Percentiles rank a stretch among this genome's conserved stretches.
These are phyloP conservation scores for Alternaria dauci DNA, from an alignment of 2,329 filamentous ascomycete genomes.

Conservation along the genomic window DNA sequence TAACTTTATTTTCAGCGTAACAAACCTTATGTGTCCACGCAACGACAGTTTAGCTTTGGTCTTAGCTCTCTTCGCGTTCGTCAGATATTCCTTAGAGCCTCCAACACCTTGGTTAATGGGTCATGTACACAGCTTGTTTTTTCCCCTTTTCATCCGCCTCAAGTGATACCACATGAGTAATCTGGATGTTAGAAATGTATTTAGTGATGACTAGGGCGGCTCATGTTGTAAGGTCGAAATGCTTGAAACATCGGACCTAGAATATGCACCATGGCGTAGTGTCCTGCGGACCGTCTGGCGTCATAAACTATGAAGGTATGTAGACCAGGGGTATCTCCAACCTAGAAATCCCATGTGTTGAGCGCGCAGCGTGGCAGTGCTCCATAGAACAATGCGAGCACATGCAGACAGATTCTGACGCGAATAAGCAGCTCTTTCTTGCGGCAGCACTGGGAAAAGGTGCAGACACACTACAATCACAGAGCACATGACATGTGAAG, in stretches of 20 bases:
- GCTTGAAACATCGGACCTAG: neutral
- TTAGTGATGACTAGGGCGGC: neutral
- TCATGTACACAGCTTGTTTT: neutral
- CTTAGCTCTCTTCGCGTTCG: neutral
- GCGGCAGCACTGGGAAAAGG: neutral
- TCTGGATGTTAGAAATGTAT: neutral
- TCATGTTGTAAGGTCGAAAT: neutral
- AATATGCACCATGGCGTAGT: neutral
- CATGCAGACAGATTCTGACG: neutral
- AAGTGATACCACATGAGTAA: neutral
- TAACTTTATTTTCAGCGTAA: neutral
- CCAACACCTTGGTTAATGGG: neutral
- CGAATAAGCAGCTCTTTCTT: neutral
- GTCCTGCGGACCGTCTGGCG: neutral
- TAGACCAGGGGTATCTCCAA: neutral
- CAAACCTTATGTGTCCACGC: neutral
- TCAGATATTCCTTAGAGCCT: neutral
- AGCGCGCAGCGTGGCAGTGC: neutral
- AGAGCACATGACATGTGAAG: neutral
- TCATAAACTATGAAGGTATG: neutral
- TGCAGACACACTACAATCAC: neutral
- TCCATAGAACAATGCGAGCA: neutral
- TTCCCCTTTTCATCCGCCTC: neutral
- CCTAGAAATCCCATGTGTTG: neutral
- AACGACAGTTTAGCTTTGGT: neutral